A percentile compares a stretch with the other conserved stretches of the same genome.
phyloP scores from a whole-genome alignment of 2,329 filamentous ascomycete genomes.

The Myriosclerotinia duriaeana region DNA sequence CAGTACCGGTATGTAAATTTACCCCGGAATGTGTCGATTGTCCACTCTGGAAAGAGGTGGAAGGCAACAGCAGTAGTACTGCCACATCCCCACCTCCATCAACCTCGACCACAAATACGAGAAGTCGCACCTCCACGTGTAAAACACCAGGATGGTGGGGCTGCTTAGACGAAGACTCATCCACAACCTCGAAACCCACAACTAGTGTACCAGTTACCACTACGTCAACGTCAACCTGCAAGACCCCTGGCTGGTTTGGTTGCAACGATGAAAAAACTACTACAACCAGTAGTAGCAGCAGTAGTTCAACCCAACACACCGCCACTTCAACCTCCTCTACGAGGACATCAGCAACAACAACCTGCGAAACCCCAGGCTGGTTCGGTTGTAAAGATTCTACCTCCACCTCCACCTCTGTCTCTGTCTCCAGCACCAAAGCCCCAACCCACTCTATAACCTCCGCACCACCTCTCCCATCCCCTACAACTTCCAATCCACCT shows the following conservation, averaged over 20 bases:
- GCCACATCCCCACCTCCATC: constrained; percentile 58
- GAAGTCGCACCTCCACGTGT: constrained; percentile 79
- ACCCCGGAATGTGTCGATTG: constrained; percentile 87
- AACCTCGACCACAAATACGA: constrained; percentile 53
- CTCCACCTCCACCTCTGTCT: constrained; percentile 41
- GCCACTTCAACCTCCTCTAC: constrained; percentile 16
- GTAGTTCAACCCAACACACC: constrained; percentile 30
- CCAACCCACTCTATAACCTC: constrained; percentile 42
- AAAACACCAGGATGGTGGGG: constrained; percentile 84
- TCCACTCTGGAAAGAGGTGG: constrained; percentile 79
- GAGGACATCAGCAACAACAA: constrained; percentile 35
- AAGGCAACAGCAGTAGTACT: constrained; percentile 73
- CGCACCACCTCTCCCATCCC: constrained; percentile 36
- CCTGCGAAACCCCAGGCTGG: constrained; percentile 47
- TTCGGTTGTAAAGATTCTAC: constrained; percentile 52
- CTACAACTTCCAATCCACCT: constrained; percentile 25
- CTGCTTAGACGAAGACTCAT: constrained; percentile 46
- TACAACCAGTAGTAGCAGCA: constrained; percentile 39
- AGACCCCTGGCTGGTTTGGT: constrained; percentile 49
- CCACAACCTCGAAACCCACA: constrained; percentile 34
- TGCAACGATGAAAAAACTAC: constrained; percentile 51
- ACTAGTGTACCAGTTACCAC: constrained; percentile 30
- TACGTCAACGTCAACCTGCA: constrained; percentile 40
- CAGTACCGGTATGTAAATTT: constrained; percentile 71
- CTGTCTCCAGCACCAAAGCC: constrained; percentile 30